Percentiles rank a stretch among this genome's conserved stretches.
phyloP scores from a whole-genome alignment of 2,329 filamentous ascomycete species.

The Amesomyces nigricolor region DNA sequence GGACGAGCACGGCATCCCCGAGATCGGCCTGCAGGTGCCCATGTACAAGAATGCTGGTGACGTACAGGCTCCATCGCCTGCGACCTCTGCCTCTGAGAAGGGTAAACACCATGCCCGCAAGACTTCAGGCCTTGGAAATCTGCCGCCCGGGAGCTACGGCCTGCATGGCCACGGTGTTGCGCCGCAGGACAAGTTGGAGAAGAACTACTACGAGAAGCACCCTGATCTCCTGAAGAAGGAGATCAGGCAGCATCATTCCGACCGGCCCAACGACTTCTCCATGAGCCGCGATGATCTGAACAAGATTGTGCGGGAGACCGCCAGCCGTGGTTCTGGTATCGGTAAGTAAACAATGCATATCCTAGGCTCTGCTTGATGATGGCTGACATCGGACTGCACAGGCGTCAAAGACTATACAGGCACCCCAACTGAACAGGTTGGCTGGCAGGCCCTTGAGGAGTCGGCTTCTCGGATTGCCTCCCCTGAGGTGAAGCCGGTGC shows the following conservation, averaged over 20 bases:
- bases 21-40: constrained; percentile 86
- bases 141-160: constrained; percentile 85
- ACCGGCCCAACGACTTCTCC: constrained; percentile 64
- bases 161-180: constrained; percentile 80
- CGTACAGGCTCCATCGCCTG: constrained; percentile 88
- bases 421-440: constrained; percentile 86
- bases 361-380: too few species aligned
- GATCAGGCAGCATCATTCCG: constrained; percentile 50
- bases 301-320: constrained; percentile 74
- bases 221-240: constrained; percentile 76
- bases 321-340: constrained; percentile 46
- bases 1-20: constrained; percentile 83
- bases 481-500: constrained; percentile 35
- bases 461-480: constrained; percentile 64
- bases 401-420: constrained; percentile 59
- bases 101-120: constrained; percentile 60
- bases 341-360: constrained; percentile 35
- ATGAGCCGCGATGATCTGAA: constrained; percentile 88
- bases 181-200: constrained; percentile 75
- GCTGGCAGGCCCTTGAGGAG: constrained; percentile 80
- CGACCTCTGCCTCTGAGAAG: constrained; percentile 43
- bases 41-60: constrained; percentile 92
- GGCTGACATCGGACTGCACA: constrained; percentile 34
- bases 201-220: constrained; percentile 88
- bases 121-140: constrained; percentile 63